Conservation (phyloP, 1,284 basidiomycete species). For the Anthracocystis panici-leucophaei region DNA sequence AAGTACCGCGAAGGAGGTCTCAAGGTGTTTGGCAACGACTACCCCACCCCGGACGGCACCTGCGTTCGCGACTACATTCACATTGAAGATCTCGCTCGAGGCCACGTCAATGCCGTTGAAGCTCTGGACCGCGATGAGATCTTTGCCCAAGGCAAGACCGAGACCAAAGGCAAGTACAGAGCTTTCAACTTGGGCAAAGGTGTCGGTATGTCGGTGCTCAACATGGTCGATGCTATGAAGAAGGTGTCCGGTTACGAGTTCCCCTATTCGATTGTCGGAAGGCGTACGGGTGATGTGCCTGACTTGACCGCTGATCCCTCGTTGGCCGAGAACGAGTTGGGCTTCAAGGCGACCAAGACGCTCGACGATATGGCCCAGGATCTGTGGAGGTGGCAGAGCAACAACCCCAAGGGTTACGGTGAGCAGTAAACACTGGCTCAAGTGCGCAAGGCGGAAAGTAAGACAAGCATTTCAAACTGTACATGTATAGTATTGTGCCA, state of each 20-base stretch:
- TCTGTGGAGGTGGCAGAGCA: slow-evolving; percentile 70
- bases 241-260: slow-evolving; percentile 91
- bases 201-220: slow-evolving; percentile 88
- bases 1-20: slow-evolving; percentile 83
- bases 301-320: slow-evolving; percentile 94
- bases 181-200: slow-evolving; percentile 98
- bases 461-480: background rate
- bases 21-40: slow-evolving; percentile 97
- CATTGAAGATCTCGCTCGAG: slow-evolving; percentile 91
- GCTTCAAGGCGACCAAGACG: slow-evolving; percentile 81
- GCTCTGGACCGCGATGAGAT: slow-evolving; percentile 79
- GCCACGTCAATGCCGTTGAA: slow-evolving; percentile 91
- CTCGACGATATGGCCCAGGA: slow-evolving; percentile 66
- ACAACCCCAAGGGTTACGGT: slow-evolving; percentile 71
- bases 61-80: slow-evolving; percentile 91
- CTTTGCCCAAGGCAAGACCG: slow-evolving; percentile 65
- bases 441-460: background rate
- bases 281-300: slow-evolving; percentile 92
- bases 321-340: slow-evolving; percentile 91
- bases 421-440: slow-evolving; percentile 30
- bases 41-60: slow-evolving; percentile 92
- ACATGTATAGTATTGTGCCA: background rate
- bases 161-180: slow-evolving; percentile 77
- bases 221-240: slow-evolving; percentile 95
- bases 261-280: slow-evolving; percentile 80